Base-by-base conservation (phyloP, 768 basidiomycete species). In the Boletus tylopilopsis region DNA sequence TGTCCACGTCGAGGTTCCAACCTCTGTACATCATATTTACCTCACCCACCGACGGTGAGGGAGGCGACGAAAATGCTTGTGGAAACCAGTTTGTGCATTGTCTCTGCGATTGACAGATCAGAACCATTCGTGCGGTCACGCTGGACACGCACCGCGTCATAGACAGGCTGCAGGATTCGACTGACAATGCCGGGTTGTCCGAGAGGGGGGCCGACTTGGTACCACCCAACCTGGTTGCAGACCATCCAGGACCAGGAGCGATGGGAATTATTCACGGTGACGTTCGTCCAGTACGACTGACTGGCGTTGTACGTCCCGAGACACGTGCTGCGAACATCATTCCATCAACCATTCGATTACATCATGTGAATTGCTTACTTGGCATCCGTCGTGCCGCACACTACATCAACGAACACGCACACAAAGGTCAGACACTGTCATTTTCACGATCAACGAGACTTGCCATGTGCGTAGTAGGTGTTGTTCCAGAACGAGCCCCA, bases 191-290 rank as follows among this genome's bases (percentile, higher is more conserved):
- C 54, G 18, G 75, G 72, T 42, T 68, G 60, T 24, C 55, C 63
- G 10, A 36, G 15, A 3, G 75, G 75, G 5, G 75, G 72, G 25
- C 74, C 68, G 10, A 64, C 71, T 51, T 68, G 68, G 55, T 59
- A 70, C 49, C 55, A 85, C 24, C 87, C 86, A 2, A 88, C 75
- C 68, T 87, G 77, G 57, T 84, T 86, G 61, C 87, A 87, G 5
- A 82, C 78, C 58, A 85, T 79, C 87, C 86, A 89, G 50, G 71
- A 66, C 85, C 85, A 89, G 3, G 85, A 85, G 21, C 86, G 76
- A 6, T 52, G 56, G 0, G 72, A 51, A 53, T 87, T 81, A 62
- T 86, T 69, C 33, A 87, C 64, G 5, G 71, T 64, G 2, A 72
- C 81, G 52, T 83, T 69, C 11, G 81, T 82, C 68, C 72, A 90